Percentiles rank a stretch among this genome's conserved stretches.
phyloP scores from a whole-genome alignment of 352 stramenopile genomes.

The Peronospora farinosa region DNA sequence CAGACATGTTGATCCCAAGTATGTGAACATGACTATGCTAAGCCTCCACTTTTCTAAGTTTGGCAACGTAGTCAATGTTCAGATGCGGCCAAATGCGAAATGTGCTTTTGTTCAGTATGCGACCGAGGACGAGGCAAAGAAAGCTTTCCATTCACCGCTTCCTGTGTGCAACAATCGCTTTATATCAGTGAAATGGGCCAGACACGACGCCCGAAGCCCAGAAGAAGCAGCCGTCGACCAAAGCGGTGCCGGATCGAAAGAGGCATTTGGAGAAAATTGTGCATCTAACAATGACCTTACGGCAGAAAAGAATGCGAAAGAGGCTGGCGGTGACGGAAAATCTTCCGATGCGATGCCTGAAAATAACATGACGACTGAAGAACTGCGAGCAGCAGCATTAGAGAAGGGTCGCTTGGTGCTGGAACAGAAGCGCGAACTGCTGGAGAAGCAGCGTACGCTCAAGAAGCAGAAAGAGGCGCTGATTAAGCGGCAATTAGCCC shows the following conservation, averaged over 20 bases:
- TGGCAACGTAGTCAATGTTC: slow-evolving; percentile 84
- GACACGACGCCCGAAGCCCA: slow-evolving; percentile 66
- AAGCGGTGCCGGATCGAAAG: slow-evolving; percentile 29
- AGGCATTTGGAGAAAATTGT: slow-evolving; percentile 19
- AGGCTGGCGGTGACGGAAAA: slow-evolving; percentile 18
- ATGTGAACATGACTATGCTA: slow-evolving; percentile 86
- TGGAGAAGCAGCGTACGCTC: slow-evolving; percentile 78
- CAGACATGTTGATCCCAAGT: slow-evolving; percentile 82
- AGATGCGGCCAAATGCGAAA: slow-evolving; percentile 76
- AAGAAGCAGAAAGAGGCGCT: slow-evolving; percentile 82
- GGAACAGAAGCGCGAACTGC: slow-evolving; percentile 80
- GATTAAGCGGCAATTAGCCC: slow-evolving; percentile 71
- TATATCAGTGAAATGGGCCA: slow-evolving; percentile 84
- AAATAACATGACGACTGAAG: slow-evolving; percentile 67
- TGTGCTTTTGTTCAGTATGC: slow-evolving; percentile 85
- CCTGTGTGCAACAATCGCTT: slow-evolving; percentile 88
- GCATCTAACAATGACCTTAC: slow-evolving; percentile 1
- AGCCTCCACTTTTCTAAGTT: slow-evolving; percentile 86
- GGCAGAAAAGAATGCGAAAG: slow-evolving; percentile 16
- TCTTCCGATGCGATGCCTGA: slow-evolving; percentile 20
- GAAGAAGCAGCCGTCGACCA: slow-evolving; percentile 45
- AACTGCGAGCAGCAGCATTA: slow-evolving; percentile 60
- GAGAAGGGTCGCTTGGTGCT: slow-evolving; percentile 77
- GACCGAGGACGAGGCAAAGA: slow-evolving; percentile 74
- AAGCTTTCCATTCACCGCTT: slow-evolving; percentile 81